Base-by-base conservation (phyloP, 805 yeast genomes). In the Wickerhamiella musiphila region DNA sequence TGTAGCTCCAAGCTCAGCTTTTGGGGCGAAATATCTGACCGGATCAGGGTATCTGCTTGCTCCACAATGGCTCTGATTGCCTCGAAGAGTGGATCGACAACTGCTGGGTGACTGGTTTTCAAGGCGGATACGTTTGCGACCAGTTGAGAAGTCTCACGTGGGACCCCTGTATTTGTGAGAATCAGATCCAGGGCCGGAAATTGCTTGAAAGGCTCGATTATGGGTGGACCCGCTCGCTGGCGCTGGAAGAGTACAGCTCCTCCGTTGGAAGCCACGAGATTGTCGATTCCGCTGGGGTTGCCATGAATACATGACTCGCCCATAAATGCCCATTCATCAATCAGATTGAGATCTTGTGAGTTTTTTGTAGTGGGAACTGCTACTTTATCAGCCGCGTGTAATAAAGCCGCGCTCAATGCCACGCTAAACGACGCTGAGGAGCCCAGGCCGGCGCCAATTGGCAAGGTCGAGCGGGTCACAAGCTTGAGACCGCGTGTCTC, bases 251-350 rank as follows among this genome's bases (percentile, higher is more conserved):
- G 62, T 1, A 90, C 93, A 1, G 96, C 96, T 29, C 95, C 95
- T 15, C 98, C 98, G 43, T 73, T 74, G 0, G 94, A 78, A 2
- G 96, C 92, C 30, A 86, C 95, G 0, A 94, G 83, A 49, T 90
- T 90, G 52, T 90, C 98, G 33, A 90, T 82, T 9, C 98, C 98
- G 13, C 92, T 75, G 6, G 98, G 98, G 45, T 78, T 83, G 2
- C 96, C 96, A 50, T 86, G 96, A 43, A 84, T 78, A 50, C 95
- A 82, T 50, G 76, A 77, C 53, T 90, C 98, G 23, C 95, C 96
- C 60, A 86, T 63, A 41, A 77, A 77, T 1, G 96, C 73, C 93
- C 94, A 84, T 5, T 62, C 56, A 42, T 86, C 86, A 38, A 90
- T 72, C 39, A 73, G 66, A 4, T 44, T 39, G 29, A 42, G 36